phyloP scores from a whole-genome alignment of 1,284 basidiomycete genomes.

The Xerocomus nothofagi region DNA sequence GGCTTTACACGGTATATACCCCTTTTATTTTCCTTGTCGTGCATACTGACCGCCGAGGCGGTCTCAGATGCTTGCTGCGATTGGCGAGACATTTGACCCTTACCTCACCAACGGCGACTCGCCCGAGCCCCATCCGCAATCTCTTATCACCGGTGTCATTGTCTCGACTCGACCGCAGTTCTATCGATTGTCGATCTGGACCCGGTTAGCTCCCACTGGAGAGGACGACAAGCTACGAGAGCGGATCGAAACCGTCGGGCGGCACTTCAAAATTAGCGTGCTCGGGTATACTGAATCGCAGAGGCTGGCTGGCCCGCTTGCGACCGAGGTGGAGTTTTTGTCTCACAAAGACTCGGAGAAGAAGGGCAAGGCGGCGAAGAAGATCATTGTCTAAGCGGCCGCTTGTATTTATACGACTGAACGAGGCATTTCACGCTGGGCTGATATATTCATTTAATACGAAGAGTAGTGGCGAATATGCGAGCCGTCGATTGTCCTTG shows the following conservation, averaged over 20 bases:
- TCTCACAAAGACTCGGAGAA: constrained; percentile 95
- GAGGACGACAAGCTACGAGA: constrained; percentile 62
- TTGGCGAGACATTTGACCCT: constrained; percentile 95
- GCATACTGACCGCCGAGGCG: constrained; percentile 2
- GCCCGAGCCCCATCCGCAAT: constrained; percentile 51
- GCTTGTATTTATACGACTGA: constrained; percentile 19
- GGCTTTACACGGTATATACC: constrained; percentile 88
- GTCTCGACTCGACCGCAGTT: constrained; percentile 93
- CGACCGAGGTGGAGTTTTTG: constrained; percentile 92
- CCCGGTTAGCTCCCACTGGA: constrained; percentile 70
- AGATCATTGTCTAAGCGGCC: constrained; percentile 63
- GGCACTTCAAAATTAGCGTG: constrained; percentile 90
- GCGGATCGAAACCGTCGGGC: constrained; percentile 67
- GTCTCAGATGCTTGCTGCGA: constrained; percentile 91
- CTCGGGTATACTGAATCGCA: constrained; percentile 77
- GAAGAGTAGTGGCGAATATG: constrained; percentile 25
- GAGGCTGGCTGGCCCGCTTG: constrained; percentile 78
- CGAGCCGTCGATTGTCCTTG: constrained; percentile 17
- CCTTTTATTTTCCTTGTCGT: constrained; percentile 1
- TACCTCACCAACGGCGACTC: constrained; percentile 55
- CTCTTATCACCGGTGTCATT: constrained; percentile 93
- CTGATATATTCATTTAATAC: constrained; percentile 38
- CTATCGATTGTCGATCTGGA: constrained; percentile 98
- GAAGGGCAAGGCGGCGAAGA: constrained; percentile 85
- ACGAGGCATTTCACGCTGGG: constrained; percentile 17